Conservation (phyloP, 1,284 basidiomycete genomes). For the Dichomitus squalens region DNA sequence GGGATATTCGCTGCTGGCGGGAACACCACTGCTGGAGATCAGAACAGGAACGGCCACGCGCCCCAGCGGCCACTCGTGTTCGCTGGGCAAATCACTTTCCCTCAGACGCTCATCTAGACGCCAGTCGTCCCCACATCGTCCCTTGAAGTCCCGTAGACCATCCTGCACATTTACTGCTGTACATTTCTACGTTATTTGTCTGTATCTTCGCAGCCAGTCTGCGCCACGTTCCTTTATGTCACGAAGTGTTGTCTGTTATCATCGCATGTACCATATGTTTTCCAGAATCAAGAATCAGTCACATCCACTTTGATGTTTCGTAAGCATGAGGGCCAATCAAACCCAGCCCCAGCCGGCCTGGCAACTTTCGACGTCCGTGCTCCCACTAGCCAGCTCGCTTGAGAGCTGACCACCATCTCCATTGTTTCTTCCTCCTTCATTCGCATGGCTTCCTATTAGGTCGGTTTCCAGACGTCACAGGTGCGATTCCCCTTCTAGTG, state of each 20-base stretch:
- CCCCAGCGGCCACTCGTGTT: not conserved
- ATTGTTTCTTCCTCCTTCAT: slow-evolving; percentile 8
- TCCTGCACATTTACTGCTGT: not conserved
- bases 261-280: slow-evolving; percentile 6
- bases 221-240: not conserved
- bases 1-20: slow-evolving; percentile 1
- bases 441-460: slow-evolving; percentile 32
- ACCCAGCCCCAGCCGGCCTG: slow-evolving; percentile 22
- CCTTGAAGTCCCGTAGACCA: too few species aligned
- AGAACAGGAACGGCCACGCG: slow-evolving; percentile 8
- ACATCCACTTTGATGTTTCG: slow-evolving; percentile 23
- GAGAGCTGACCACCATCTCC: slow-evolving; percentile 22
- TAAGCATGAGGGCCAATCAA: slow-evolving; percentile 31
- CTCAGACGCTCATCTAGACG: slow-evolving; percentile 3
- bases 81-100: slow-evolving; percentile 4
- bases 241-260: not conserved
- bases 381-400: slow-evolving; percentile 23
- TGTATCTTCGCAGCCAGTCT: slow-evolving; percentile 2
- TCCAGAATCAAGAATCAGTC: slow-evolving; percentile 22
- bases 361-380: slow-evolving; percentile 9
- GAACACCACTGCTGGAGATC: slow-evolving; percentile 13
- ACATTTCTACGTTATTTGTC: not conserved
- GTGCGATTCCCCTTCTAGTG: slow-evolving; percentile 17
- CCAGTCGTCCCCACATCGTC: not conserved
- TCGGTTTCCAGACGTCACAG: slow-evolving; percentile 28